Evolutionary conservation across 2,329 filamentous ascomycete genomes (phyloP).

Genomic region (Xylariomycetidae sp.): DNA sequence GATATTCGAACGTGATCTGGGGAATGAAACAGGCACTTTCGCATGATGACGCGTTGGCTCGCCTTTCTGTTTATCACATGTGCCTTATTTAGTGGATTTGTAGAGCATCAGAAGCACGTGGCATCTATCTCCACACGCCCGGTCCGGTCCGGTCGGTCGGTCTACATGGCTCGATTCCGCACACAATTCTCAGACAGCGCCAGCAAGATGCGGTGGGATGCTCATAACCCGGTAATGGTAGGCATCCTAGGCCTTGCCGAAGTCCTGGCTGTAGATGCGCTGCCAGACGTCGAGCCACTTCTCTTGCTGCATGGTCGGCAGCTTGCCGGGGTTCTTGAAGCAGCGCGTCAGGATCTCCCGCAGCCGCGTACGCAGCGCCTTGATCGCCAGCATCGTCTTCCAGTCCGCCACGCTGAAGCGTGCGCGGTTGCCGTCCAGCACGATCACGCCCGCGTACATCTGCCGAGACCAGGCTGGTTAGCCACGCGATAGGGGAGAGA

Average conservation of each 20-base stretch:
- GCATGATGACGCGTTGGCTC: too few relatives aligned
- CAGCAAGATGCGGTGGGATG: too few relatives aligned
- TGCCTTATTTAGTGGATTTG: too few relatives aligned
- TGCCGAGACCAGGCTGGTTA: constrained; percentile 30
- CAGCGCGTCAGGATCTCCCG: constrained; percentile 67
- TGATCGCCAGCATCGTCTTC: constrained; percentile 87
- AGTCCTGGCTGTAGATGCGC: constrained; percentile 55
- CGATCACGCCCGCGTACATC: constrained; percentile 81
- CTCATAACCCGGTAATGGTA: too few relatives aligned
- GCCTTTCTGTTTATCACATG: too few relatives aligned
- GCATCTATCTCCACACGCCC: too few relatives aligned
- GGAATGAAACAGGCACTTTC: too few relatives aligned
- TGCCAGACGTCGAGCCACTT: constrained; percentile 73
- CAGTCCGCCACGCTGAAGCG: constrained; percentile 80
- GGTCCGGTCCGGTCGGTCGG: too few relatives aligned
- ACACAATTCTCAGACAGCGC: too few relatives aligned
- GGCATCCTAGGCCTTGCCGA: constrained; percentile 8
- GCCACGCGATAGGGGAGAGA: neutral
- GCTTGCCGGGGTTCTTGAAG: constrained; percentile 62
- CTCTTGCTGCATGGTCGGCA: constrained; percentile 60
- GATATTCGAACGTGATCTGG: too few relatives aligned
- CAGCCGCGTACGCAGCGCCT: constrained; percentile 66
- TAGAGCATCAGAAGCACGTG: too few relatives aligned
- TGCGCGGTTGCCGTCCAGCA: constrained; percentile 81
- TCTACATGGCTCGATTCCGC: too few relatives aligned